Conservation (phyloP, 1,284 basidiomycete genomes). For the Boletus semigastroideus region DNA sequence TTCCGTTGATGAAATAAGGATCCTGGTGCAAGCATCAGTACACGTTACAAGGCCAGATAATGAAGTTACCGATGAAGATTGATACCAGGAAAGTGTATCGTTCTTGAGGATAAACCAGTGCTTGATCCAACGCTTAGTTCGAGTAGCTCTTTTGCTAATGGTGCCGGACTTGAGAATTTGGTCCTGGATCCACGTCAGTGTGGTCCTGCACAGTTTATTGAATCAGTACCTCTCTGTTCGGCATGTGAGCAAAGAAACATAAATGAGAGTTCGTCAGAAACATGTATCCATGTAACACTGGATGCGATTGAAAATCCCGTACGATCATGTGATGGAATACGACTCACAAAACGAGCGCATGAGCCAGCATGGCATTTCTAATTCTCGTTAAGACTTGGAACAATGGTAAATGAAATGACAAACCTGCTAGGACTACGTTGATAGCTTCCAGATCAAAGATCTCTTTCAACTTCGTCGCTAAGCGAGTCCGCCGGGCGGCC, state of each 20-base stretch:
- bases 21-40: constrained; percentile 52
- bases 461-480: constrained; percentile 83
- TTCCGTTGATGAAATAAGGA: constrained; percentile 95
- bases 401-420: constrained; percentile 23
- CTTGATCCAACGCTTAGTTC: constrained; percentile 86
- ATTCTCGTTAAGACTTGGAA: constrained; percentile 18
- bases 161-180: constrained; percentile 86
- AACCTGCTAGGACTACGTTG: constrained; percentile 81
- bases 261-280: constrained; percentile 90
- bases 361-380: constrained; percentile 88
- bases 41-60: constrained; percentile 8
- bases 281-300: constrained; percentile 95
- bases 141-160: constrained; percentile 79
- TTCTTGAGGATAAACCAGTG: constrained; percentile 96
- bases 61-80: constrained; percentile 73
- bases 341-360: constrained; percentile 83
- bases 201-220: background rate
- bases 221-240: constrained; percentile 70
- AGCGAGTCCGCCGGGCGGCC: constrained; percentile 62
- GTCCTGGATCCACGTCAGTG: constrained; percentile 49
- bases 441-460: constrained; percentile 81
- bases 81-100: constrained; percentile 92
- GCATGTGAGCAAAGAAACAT: constrained; percentile 97
- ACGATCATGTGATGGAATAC: background rate
- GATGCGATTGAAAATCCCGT: constrained; percentile 9